Base-by-base conservation (phyloP, 345 rosid species). In the Dimocarpus longan region DNA sequence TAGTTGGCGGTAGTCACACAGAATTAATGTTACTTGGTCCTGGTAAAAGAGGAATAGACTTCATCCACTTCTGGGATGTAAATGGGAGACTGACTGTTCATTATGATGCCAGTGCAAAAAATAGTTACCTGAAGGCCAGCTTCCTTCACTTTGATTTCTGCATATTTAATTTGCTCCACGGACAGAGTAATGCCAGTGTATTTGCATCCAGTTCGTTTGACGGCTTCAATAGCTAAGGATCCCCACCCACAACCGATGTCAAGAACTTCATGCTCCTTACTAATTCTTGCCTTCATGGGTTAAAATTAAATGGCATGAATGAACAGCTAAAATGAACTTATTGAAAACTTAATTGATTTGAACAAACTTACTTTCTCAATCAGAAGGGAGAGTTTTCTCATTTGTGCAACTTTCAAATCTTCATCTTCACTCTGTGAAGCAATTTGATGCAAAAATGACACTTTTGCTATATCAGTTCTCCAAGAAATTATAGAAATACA, bases 221-320 rank as follows among this genome's bases (percentile, higher is more conserved):
- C 99, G 63, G 89, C 87, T 86, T 95, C 95, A 42, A 95, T 88
- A 39, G 97, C 99, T 28, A 93, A 87, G 66, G 92, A 81, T 78
- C 99, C 99, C 99, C 99, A 95, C 37, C 99, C 99, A 37, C 89
- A 90, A 21, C 99, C 99, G 52, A 95, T 91, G 74, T 95, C 98
- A 6, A 95, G 91, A 82, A 95, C 85, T 79, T 90, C 91, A 70
- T 93, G 92, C 8, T 82, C 65, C 74, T 86, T 88, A 43, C 76
- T 81, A 71, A 95, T 83, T 81, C 91, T 86, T 9, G 94, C 92
- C 97, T 91, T 39, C 8, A 76, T 74, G 44, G 2, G 50, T 37
- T 63, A 39, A 65, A 8, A 11, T 7, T n/a, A 46, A 40, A 50
- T 18, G 5, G 37, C 60, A 15, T 60, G 2, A 3, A 52, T 19